Percentiles rank a stretch among this genome's conserved stretches.
Conservation (phyloP, 2,329 filamentous ascomycete species). For the Cryphonectria naterciae region DNA sequence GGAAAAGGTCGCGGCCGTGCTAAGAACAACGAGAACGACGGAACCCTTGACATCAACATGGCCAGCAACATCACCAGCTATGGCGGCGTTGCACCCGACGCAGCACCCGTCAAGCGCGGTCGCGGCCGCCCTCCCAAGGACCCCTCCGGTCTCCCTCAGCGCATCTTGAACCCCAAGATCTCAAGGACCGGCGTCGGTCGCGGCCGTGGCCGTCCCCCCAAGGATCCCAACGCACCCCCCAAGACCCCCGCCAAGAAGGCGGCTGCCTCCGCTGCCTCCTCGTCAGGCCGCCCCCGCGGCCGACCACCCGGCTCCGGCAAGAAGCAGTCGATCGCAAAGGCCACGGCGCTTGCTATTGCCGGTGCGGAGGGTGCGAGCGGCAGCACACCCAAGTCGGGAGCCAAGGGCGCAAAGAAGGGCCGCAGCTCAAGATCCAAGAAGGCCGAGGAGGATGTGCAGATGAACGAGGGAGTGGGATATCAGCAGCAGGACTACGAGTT, state of each 20-base stretch:
- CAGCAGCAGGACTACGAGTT: slow-evolving; percentile 7
- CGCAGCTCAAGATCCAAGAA: slow-evolving; percentile 6
- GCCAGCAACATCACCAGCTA: slow-evolving; percentile 9
- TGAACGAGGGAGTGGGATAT: slow-evolving; percentile 13
- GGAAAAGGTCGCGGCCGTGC: slow-evolving; percentile 27
- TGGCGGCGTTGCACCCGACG: slow-evolving; percentile 8
- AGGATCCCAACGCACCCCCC: slow-evolving; percentile 23
- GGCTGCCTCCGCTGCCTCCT: slow-evolving; percentile 2
- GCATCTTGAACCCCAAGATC: slow-evolving; percentile 18
- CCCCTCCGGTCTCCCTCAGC: slow-evolving; percentile 12
- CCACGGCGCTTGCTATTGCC: slow-evolving; percentile 5
- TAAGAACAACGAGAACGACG: slow-evolving; percentile 17
- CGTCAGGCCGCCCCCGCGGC: slow-evolving; percentile 20
- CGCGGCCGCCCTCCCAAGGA: slow-evolving; percentile 21
- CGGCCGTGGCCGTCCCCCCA: slow-evolving; percentile 25
- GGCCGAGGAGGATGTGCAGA: slow-evolving; percentile 19
- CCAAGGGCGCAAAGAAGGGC: slow-evolving; percentile 11
- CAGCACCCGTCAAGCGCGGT: slow-evolving; percentile 20
- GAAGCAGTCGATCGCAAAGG: slow-evolving; percentile 8
- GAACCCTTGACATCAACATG: background rate
- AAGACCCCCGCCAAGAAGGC: slow-evolving; percentile 14
- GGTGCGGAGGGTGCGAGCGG: slow-evolving; percentile 4
- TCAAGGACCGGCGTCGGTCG: slow-evolving; percentile 21
- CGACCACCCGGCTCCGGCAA: slow-evolving; percentile 24
- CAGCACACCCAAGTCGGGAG: slow-evolving; percentile 11